A percentile compares a stretch with the other conserved stretches of the same genome.
Evolutionary conservation across 306 rosid species (phyloP).

Genomic region (Purshia tridentata): DNA sequence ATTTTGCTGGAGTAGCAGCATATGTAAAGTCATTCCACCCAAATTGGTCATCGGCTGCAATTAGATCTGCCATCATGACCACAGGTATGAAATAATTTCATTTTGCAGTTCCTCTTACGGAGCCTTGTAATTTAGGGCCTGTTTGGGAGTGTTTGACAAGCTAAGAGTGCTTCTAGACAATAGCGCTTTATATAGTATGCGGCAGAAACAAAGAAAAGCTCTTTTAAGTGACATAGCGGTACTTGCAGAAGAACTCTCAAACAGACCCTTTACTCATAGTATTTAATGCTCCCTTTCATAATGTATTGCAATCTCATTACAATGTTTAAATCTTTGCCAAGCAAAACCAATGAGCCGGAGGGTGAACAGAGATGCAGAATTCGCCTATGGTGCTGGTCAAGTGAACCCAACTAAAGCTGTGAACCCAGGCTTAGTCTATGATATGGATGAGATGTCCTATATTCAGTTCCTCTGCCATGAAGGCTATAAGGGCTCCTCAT

Average conservation of each 20-base stretch:
- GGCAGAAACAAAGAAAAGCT: too few relatives aligned
- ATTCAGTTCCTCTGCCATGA: conserved; percentile 75
- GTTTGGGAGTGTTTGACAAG: not conserved
- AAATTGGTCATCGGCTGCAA: conserved; percentile 74
- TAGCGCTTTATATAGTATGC: not conserved
- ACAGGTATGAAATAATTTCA: conserved; percentile 45
- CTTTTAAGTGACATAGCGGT: too few relatives aligned
- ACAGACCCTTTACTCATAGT: not conserved
- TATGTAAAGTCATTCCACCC: conserved; percentile 90
- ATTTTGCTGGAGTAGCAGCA: conserved; percentile 82
- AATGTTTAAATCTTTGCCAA: conserved; percentile 26
- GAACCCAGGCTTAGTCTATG: conserved; percentile 76
- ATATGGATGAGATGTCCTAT: conserved; percentile 56
- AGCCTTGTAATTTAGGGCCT: not conserved
- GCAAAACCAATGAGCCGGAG: conserved; percentile 72
- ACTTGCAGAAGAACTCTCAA: not conserved
- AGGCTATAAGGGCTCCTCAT: conserved; percentile 55
- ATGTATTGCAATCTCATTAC: not conserved
- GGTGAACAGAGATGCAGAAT: conserved; percentile 59
- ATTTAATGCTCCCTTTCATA: not conserved
- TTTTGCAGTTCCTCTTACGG: not conserved
- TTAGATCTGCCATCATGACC: conserved; percentile 73
- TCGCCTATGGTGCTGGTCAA: conserved; percentile 82
- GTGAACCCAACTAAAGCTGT: conserved; percentile 60
- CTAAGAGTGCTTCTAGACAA: not conserved